Conservation (phyloP, 2,329 filamentous ascomycete species). For the Parastagonospora nodorum region DNA sequence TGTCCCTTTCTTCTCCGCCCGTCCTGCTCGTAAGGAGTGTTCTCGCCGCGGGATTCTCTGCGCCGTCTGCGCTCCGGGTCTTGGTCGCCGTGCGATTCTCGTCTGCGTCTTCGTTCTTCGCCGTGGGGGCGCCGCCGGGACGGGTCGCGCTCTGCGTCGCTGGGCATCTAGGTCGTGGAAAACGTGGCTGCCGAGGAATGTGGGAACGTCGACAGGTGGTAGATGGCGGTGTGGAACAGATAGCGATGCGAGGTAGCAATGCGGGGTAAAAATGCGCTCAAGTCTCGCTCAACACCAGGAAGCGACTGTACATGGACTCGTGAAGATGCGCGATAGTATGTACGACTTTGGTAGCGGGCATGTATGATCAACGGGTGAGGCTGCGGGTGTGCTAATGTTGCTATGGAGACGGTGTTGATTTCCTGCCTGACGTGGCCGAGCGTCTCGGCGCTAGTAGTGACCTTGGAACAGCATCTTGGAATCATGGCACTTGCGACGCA, state of each 20-base stretch:
- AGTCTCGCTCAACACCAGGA: neutral
- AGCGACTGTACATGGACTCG: conserved; percentile 4
- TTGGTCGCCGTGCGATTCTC: conserved; percentile 32
- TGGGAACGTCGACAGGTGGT: conserved; percentile 3
- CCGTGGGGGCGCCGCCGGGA: conserved; percentile 29
- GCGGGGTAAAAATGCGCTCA: conserved; percentile 20
- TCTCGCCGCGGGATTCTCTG: conserved; percentile 23
- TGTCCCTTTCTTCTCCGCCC: conserved; percentile 41
- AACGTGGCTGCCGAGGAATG: conserved; percentile 7
- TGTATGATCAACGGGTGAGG: conserved; percentile 32
- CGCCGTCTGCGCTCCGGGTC: conserved; percentile 26
- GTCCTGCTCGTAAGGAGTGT: conserved; percentile 29
- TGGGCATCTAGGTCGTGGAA: conserved; percentile 11
- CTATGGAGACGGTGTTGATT: conserved; percentile 35
- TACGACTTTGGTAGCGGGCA: conserved; percentile 24
- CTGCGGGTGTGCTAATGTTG: conserved; percentile 27
- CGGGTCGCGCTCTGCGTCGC: conserved; percentile 28
- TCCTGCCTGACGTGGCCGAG: conserved; percentile 34
- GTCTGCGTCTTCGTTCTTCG: conserved; percentile 34
- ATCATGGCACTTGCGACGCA: conserved; percentile 5
- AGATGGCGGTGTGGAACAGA: neutral
- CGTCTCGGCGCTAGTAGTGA: conserved; percentile 14
- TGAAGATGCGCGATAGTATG: conserved; percentile 3
- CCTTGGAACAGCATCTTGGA: conserved; percentile 15
- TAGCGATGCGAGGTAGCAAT: conserved; percentile 2